Percentiles rank a stretch among this genome's conserved stretches.
These are phyloP conservation scores for Lactarius vividus DNA, from an alignment of 768 basidiomycete genomes.

Conservation along the genomic window DNA sequence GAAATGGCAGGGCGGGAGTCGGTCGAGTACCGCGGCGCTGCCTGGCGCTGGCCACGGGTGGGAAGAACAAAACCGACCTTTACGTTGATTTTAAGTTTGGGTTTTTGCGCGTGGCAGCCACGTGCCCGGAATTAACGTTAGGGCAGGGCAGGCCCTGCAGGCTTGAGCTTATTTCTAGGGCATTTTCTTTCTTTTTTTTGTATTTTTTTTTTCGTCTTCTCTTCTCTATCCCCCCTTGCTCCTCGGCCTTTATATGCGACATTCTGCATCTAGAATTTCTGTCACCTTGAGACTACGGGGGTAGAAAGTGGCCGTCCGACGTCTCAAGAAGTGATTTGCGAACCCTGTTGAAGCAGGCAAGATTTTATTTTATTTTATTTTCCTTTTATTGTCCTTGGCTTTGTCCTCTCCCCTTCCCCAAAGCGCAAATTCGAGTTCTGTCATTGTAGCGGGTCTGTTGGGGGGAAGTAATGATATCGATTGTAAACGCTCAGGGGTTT, in stretches of 20 bases:
- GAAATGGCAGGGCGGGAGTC: background rate
- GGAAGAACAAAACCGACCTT: background rate
- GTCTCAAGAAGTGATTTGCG: background rate
- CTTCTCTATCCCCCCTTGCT: constrained; percentile 8
- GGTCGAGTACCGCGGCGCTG: background rate
- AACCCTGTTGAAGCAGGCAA: background rate
- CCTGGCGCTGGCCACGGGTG: no score
- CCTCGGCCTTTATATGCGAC: constrained; percentile 4
- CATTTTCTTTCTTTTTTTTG: background rate
- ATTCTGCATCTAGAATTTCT: background rate
- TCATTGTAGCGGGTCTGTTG: background rate
- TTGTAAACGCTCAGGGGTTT: background rate
- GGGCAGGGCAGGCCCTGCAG: background rate
- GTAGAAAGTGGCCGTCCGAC: background rate
- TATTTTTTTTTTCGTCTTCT: background rate
- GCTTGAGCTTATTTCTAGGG: background rate
- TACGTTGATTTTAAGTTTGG: background rate
- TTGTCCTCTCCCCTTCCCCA: background rate
- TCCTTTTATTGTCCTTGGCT: background rate
- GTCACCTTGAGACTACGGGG: background rate
- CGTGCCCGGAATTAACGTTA: constrained; percentile 13
- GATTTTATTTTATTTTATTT: background rate
- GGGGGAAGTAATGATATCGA: background rate
- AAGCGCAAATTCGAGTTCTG: background rate
- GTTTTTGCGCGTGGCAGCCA: constrained; percentile 5